Evolutionary conservation across 768 basidiomycete species (phyloP).

Genomic region (Psilocybe subaeruginosa): DNA sequence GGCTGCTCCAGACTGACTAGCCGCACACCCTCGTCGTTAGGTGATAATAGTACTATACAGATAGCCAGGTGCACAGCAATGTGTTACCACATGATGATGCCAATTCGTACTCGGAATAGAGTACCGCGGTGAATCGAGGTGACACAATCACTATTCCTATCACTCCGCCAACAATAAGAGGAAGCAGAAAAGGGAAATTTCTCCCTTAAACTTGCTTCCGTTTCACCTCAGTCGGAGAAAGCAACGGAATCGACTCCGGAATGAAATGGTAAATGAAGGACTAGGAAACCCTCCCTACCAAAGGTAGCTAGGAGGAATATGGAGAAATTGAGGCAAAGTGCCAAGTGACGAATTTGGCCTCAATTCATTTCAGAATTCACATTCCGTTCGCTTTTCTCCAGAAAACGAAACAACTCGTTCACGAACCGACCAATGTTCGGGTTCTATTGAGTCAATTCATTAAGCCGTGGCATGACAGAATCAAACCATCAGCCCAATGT

Average conservation of each 20-base stretch:
- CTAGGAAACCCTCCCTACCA: background rate
- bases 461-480: constrained; percentile 10
- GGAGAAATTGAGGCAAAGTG: background rate
- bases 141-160: background rate
- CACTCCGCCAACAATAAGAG: background rate
- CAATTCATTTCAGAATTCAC: background rate
- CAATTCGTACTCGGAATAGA: background rate
- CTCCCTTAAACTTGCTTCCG: background rate
- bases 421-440: constrained; percentile 3
- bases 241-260: background rate
- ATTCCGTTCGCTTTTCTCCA: background rate
- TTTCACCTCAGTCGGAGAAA: background rate
- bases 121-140: background rate
- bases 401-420: constrained; percentile 1
- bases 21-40: background rate
- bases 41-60: background rate
- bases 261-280: background rate
- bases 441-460: background rate
- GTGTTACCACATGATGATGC: constrained; percentile 2
- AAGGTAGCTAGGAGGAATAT: background rate
- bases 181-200: too few relatives aligned
- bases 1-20: background rate
- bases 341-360: background rate
- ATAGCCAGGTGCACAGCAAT: constrained; percentile 2
- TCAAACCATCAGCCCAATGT: constrained; percentile 15